Evolutionary conservation across 202 grass and related monocot species (phyloP), one percentile per base, ranked within the genome.

Genomic region (Schoenoplectus triqueter): DNA sequence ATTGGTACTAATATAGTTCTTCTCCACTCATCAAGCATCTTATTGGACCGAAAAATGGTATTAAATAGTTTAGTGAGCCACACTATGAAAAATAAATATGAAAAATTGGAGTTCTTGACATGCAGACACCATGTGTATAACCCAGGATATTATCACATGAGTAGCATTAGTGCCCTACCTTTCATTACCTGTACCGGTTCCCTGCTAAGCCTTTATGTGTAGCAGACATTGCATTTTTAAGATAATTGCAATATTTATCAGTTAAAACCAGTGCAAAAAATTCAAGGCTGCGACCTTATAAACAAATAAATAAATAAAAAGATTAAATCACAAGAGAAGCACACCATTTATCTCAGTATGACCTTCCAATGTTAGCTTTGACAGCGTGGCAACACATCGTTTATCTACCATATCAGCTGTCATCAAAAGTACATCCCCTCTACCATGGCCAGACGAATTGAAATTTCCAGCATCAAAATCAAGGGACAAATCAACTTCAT

Each of bases 281-380:
- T 40, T 42, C 22, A 78, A 59, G 5, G 22, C 42, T 8, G 10
- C 72, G 7, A 76, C 31, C 72, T 39, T 40, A 56, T 55, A 13
- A 11, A 10, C 7, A 3, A 56, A 78, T 31, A 40, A 8, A 9
- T 57, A 40, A 56, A 57, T 2, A 51, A 20, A 51, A 41, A 9
- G 0, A 59, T 6, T 78, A 78, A 78, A 42, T 56, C 74, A 78
- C 42, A 78, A 78, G 22, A 78, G 74, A 78, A n/a, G 22, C 82
- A 61, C 85, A 94, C 94, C 94, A 84, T 78, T 90, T 86, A 97
- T 85, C 83, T 97, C 88, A 85, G 84, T 89, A 88, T 92, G 87
- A 48, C 94, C 94, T 88, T 97, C 94, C 76, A 97, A 66, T 67
- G 73, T 94, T 70, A 97, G 49, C 89, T 91, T 97, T 90, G 92